Base-by-base conservation (phyloP, 2,329 filamentous ascomycete genomes). In the Ophiostoma ips region DNA sequence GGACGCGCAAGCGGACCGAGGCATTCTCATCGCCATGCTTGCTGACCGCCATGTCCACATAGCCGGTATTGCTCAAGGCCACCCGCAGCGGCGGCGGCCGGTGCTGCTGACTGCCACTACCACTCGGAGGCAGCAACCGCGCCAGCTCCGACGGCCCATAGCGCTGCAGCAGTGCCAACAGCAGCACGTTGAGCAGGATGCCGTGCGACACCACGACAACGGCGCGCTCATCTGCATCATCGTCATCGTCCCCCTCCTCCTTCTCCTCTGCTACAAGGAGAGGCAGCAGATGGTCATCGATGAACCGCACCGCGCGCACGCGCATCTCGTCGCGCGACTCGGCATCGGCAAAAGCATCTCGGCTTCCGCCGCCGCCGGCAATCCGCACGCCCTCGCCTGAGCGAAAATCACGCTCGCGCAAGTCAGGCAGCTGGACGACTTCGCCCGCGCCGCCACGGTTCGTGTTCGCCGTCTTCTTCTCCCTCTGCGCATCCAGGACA, bases 201-300 rank as follows among this genome's bases (percentile, higher is more conserved):
- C 89, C 88, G 59, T 95, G 89, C 2, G 88, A 83, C 3, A 94
- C 83, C 13, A 94, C 66, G 1, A 79, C 81, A 12, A 87, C 67
- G 2, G 70, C 66, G 24, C 33, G 38, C 18, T 28, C n/a, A 9
- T 38, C 33, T 8, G 11, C n/a, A 13, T 18, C 44, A 9, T 30
- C 15, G 8, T 8, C 21, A n/a, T n/a, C n/a, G 24, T 28, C 24
- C 24, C 8, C 24, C 8, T 28, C 8, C 8, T 28, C 24, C 8
- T 28, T 28, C 5, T 15, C 12, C 3, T 21, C 41, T 13, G 11
- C 12, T 4, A 56, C 11, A 68, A 83, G 52, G 4, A 84, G 53
- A 10, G 81, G 81, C 5, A 76, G 56, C 1, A 95, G 65, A 58
- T 83, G 70, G 9, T 69, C 63, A 50, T 81, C 70, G 19, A 95